Percentiles rank a stretch among this genome's conserved stretches.
Conservation (phyloP, 2,329 filamentous ascomycete genomes). For the Apiospora hydei region DNA sequence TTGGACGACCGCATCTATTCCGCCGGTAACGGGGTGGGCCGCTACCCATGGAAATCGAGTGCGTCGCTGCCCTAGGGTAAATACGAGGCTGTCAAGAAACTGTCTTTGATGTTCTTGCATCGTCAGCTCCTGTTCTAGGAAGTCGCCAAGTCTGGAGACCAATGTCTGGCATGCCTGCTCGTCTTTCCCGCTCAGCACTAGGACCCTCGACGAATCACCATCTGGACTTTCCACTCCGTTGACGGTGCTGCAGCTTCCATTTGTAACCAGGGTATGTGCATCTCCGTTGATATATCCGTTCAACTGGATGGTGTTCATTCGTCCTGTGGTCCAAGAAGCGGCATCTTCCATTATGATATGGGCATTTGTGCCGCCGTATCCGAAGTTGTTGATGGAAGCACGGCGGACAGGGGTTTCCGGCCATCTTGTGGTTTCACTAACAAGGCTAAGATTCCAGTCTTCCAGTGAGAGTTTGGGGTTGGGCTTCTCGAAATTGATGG, state of each 20-base stretch:
- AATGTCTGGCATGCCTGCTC: background rate
- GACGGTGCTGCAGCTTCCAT: background rate
- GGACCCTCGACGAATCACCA: background rate
- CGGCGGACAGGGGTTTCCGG: background rate
- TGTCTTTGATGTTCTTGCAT: background rate
- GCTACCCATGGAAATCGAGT: background rate
- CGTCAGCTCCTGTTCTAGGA: background rate
- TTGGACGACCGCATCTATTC: background rate
- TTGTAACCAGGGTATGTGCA: background rate
- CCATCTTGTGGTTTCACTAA: background rate
- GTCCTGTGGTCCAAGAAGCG: background rate
- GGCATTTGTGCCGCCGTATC: slow-evolving; percentile 34
- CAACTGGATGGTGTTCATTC: background rate
- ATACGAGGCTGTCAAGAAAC: background rate
- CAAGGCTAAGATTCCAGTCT: background rate
- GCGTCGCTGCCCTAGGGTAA: background rate
- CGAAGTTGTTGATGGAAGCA: slow-evolving; percentile 33
- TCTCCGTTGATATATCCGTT: background rate
- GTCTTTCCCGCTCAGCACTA: background rate
- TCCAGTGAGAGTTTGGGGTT: background rate
- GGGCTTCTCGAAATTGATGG: background rate
- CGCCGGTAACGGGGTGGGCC: background rate
- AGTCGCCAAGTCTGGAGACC: background rate
- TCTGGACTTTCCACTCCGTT: background rate
- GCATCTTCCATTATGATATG: slow-evolving; percentile 22